A percentile compares a stretch with the other conserved stretches of the same genome.
Conservation (phyloP, 495 filamentous ascomycete genomes). For the Aspergillus mulundensis region DNA sequence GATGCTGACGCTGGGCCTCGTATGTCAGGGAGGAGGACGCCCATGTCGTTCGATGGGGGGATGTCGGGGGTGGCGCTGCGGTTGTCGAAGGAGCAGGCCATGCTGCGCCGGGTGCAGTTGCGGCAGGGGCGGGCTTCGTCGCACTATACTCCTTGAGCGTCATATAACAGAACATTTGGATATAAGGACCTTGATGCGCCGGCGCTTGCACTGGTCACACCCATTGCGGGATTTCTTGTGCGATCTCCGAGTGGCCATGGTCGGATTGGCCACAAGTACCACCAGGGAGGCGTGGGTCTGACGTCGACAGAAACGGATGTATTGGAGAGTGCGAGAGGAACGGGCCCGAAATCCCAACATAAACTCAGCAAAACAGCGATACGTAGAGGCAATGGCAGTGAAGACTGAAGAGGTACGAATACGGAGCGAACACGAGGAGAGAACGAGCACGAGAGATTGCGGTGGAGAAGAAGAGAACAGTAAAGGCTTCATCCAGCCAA, state of each 20-base stretch:
- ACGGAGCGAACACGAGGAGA: neutral
- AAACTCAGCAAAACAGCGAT: too few relatives aligned
- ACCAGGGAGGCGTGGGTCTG: too few relatives aligned
- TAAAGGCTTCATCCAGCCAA: too few relatives aligned
- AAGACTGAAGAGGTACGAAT: neutral
- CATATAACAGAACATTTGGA: neutral
- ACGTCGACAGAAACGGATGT: too few relatives aligned
- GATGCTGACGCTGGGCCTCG: too few relatives aligned
- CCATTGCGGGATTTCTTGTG: conserved; percentile 13
- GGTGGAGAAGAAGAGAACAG: too few relatives aligned
- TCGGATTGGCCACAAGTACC: neutral
- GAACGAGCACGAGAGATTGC: too few relatives aligned
- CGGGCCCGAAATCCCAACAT: too few relatives aligned
- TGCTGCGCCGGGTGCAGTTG: conserved; percentile 1
- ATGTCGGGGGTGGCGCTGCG: neutral
- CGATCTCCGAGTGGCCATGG: conserved; percentile 2
- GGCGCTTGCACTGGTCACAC: conserved; percentile 9
- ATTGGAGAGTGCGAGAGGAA: too few relatives aligned
- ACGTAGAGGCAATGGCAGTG: too few relatives aligned
- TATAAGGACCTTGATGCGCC: conserved; percentile 6
- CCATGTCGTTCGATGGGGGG: neutral
- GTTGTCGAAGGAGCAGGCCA: conserved; percentile 1
- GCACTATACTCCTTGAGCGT: too few relatives aligned
- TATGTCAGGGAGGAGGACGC: too few relatives aligned
- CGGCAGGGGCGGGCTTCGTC: conserved; percentile 4